phyloP scores from a whole-genome alignment of 768 basidiomycete species.

The Crassisporium funariophilum region DNA sequence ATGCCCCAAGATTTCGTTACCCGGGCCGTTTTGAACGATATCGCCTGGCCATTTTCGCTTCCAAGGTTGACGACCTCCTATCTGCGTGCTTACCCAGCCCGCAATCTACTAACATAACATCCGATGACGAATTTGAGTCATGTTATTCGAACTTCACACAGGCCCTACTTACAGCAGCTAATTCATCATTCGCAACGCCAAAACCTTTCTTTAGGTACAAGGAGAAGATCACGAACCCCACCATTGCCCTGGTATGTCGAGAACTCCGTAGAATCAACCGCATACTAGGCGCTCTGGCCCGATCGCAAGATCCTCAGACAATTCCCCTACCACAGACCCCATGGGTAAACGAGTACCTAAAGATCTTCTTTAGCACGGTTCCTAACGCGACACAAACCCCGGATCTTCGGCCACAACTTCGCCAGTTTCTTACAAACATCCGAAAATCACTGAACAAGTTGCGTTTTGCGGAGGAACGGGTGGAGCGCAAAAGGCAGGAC shows the following conservation, averaged over 20 bases:
- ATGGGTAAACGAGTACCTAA: neutral
- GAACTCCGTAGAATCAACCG: neutral
- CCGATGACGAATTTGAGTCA: slow-evolving; percentile 1
- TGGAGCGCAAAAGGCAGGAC: neutral
- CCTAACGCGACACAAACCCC: neutral
- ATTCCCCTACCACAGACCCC: neutral
- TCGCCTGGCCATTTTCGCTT: neutral
- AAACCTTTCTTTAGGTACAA: neutral
- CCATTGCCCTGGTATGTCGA: neutral
- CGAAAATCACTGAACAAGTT: slow-evolving; percentile 5
- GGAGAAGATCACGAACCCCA: slow-evolving; percentile 1
- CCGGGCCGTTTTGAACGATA: neutral
- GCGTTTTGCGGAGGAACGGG: slow-evolving; percentile 4
- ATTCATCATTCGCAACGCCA: neutral
- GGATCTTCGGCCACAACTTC: too few species aligned
- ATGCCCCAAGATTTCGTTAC: slow-evolving; percentile 1
- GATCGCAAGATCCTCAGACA: neutral
- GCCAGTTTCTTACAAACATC: neutral
- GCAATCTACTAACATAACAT: neutral
- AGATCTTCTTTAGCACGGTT: neutral
- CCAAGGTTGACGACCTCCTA: too few species aligned
- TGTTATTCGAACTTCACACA: neutral
- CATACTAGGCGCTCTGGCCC: slow-evolving; percentile 1
- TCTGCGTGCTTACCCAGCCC: neutral
- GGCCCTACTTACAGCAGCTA: neutral